These are phyloP conservation scores for Colletotrichum limetticola DNA, from an alignment of 2,329 filamentous ascomycete genomes.

Conservation along the genomic window DNA sequence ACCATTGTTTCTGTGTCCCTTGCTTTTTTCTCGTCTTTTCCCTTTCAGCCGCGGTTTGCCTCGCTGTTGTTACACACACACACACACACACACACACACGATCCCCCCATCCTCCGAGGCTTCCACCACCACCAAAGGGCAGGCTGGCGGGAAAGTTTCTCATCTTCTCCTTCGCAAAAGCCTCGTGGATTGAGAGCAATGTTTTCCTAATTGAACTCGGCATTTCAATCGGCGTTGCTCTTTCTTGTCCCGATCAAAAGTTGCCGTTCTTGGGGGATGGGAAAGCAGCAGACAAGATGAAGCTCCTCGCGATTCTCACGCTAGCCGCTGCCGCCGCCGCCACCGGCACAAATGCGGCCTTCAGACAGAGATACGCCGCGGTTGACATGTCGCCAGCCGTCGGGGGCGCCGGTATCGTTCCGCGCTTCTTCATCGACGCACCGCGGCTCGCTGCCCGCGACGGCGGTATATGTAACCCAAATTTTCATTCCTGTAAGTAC, in stretches of 20 bases:
- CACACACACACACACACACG: no score
- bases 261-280: neutral
- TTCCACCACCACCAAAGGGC: neutral
- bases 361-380: conserved; percentile 25
- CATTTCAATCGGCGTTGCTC: no score
- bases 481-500: conserved; percentile 31
- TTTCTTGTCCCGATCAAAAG: neutral
- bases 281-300: neutral
- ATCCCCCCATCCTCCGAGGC: neutral
- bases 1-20: neutral
- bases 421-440: conserved; percentile 34
- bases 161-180: neutral
- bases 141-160: neutral
- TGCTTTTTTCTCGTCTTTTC: neutral
- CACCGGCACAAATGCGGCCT: conserved; percentile 12
- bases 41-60: conserved; percentile 7
- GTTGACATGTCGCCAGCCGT: conserved; percentile 26
- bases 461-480: conserved; percentile 22
- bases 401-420: conserved; percentile 8
- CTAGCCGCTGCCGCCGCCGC: neutral
- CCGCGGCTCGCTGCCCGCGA: conserved; percentile 32
- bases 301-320: neutral
- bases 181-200: no score
- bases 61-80: neutral
- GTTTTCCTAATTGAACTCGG: no score